Conservation (phyloP, 805 yeast species). For the Yarrowia deformans region DNA sequence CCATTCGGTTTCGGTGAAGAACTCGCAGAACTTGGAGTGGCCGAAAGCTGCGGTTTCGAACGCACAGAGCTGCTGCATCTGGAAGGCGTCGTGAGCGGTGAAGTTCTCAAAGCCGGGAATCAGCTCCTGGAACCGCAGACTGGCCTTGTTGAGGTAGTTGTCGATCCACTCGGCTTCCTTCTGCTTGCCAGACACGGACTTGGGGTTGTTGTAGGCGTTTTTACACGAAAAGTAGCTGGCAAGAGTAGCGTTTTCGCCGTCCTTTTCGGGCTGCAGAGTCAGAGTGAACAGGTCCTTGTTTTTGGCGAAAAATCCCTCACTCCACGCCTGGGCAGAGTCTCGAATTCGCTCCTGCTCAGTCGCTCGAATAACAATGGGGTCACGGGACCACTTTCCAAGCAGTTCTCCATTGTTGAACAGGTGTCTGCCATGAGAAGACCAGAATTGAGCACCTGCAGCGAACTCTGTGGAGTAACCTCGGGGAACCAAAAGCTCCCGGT, state of each 20-base stretch:
- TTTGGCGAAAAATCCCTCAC: slow-evolving; percentile 55
- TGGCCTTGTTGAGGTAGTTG: slow-evolving; percentile 60
- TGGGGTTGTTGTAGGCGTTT: slow-evolving; percentile 47
- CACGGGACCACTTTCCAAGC: slow-evolving; percentile 40
- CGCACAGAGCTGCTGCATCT: slow-evolving; percentile 70
- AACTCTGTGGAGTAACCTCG: slow-evolving; percentile 53
- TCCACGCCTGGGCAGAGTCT: slow-evolving; percentile 55
- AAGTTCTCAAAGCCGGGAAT: slow-evolving; percentile 62
- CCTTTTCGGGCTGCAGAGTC: slow-evolving; percentile 49
- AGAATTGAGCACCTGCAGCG: slow-evolving; percentile 52
- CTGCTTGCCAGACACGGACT: slow-evolving; percentile 46
- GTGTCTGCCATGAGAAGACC: slow-evolving; percentile 54
- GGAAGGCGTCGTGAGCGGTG: slow-evolving; percentile 59
- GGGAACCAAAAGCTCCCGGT: slow-evolving; percentile 50
- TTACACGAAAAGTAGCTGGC: slow-evolving; percentile 53
- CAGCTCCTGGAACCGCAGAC: slow-evolving; percentile 61
- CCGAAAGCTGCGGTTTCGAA: slow-evolving; percentile 78
- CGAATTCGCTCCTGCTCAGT: slow-evolving; percentile 53
- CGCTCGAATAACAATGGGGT: slow-evolving; percentile 51
- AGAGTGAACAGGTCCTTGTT: slow-evolving; percentile 49
- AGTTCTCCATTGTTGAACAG: slow-evolving; percentile 48
- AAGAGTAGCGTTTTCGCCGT: slow-evolving; percentile 51
- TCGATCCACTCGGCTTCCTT: slow-evolving; percentile 51
- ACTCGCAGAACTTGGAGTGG: slow-evolving; percentile 67
- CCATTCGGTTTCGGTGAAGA: slow-evolving; percentile 74